These are phyloP conservation scores for Acephala macrosclerotiorum DNA, from an alignment of 2,329 filamentous ascomycete species.

Conservation along the genomic window DNA sequence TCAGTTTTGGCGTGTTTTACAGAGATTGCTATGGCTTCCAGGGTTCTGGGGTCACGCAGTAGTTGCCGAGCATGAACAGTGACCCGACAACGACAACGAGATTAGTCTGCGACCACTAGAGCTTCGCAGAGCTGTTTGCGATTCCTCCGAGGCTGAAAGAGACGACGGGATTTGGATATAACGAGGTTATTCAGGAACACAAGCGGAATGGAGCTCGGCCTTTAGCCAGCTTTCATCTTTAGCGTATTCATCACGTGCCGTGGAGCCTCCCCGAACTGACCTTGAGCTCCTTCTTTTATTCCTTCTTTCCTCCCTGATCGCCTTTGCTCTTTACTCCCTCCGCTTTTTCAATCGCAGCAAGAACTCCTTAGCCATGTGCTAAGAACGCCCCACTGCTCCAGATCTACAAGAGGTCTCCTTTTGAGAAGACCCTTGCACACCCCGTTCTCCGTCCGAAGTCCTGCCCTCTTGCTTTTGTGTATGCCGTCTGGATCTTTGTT, in stretches of 20 bases:
- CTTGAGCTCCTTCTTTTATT: no score
- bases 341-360: no score
- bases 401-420: no score
- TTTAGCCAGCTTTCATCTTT: background rate
- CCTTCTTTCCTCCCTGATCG: no score
- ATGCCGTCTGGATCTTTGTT: no score
- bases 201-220: background rate
- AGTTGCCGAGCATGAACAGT: background rate
- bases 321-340: no score
- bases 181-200: background rate
- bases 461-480: no score
- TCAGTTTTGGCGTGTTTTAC: slow-evolving; percentile 7
- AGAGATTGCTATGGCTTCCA: slow-evolving; percentile 8
- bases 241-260: background rate
- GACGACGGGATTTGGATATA: background rate
- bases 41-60: slow-evolving; percentile 12
- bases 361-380: no score
- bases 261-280: background rate
- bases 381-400: no score
- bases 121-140: slow-evolving; percentile 9
- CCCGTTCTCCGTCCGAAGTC: no score
- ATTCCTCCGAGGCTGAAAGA: background rate
- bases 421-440: no score
- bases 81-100: background rate
- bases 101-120: background rate